These are phyloP conservation scores for Podosphaera aphanis DNA, from an alignment of 2,329 filamentous ascomycete genomes.

Conservation along the genomic window DNA sequence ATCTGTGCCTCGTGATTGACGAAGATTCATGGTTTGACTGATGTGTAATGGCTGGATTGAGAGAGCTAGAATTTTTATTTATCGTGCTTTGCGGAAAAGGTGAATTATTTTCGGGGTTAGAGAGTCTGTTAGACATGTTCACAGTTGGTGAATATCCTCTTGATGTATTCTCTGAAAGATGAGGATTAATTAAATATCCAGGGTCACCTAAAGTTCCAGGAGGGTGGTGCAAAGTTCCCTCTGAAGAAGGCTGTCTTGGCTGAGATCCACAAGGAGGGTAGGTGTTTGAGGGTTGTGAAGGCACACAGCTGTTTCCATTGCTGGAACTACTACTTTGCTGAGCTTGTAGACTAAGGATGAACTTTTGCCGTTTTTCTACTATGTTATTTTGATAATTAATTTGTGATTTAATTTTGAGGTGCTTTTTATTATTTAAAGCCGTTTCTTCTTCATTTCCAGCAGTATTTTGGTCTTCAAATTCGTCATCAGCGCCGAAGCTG, in stretches of 20 bases:
- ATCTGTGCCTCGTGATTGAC: slow-evolving; percentile 31
- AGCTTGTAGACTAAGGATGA: slow-evolving; percentile 54
- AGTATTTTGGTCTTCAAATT: slow-evolving; percentile 30
- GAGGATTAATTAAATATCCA: slow-evolving; percentile 24
- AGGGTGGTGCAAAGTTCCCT: slow-evolving; percentile 38
- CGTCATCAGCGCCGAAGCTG: slow-evolving; percentile 58
- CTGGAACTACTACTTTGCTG: slow-evolving; percentile 34
- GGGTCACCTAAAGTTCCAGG: slow-evolving; percentile 30
- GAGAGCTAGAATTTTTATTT: slow-evolving; percentile 69
- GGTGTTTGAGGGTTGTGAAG: slow-evolving; percentile 48
- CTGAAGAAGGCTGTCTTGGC: slow-evolving; percentile 23
- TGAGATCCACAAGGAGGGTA: slow-evolving; percentile 46
- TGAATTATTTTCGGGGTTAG: slow-evolving; percentile 20
- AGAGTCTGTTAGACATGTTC: slow-evolving; percentile 25
- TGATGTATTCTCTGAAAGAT: neutral
- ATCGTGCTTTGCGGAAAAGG: slow-evolving; percentile 51
- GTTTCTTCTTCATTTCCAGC: slow-evolving; percentile 30
- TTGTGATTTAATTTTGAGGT: slow-evolving; percentile 22
- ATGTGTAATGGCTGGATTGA: slow-evolving; percentile 35
- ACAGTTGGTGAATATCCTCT: slow-evolving; percentile 24
- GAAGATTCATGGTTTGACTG: slow-evolving; percentile 28
- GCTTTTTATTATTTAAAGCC: slow-evolving; percentile 31
- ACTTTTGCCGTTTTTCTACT: slow-evolving; percentile 35
- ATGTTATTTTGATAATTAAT: slow-evolving; percentile 36
- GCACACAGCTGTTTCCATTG: slow-evolving; percentile 21